These are phyloP conservation scores for Prillingera fragicola DNA, from an alignment of 1,284 basidiomycete genomes.

Conservation along the genomic window DNA sequence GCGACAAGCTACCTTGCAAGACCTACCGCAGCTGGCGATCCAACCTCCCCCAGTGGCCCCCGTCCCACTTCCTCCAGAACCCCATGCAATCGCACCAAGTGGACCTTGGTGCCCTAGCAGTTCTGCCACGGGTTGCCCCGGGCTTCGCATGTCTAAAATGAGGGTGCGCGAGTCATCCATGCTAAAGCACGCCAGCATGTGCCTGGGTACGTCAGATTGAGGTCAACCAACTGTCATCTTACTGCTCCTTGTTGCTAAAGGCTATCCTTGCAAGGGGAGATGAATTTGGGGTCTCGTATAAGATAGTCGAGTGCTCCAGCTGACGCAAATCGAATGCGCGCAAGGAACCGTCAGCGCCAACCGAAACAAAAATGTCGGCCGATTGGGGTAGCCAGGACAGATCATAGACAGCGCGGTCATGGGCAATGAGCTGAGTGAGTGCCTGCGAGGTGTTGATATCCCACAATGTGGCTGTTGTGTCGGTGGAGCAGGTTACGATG, in stretches of 20 bases:
- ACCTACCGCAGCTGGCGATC: conserved; percentile 73
- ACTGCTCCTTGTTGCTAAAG: conserved; percentile 53
- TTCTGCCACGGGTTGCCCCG: conserved; percentile 87
- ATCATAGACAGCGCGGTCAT: conserved; percentile 82
- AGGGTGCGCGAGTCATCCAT: conserved; percentile 78
- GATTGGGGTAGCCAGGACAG: conserved; percentile 94
- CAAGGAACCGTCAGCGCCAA: conserved; percentile 93
- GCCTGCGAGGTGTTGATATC: conserved; percentile 94
- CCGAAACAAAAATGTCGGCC: conserved; percentile 95
- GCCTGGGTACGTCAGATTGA: conserved; percentile 20
- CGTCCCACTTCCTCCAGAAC: conserved; percentile 49
- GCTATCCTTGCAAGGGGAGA: conserved; percentile 76
- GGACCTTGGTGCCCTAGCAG: conserved; percentile 64
- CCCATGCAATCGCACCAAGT: conserved; percentile 83
- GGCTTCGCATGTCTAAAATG: conserved; percentile 88
- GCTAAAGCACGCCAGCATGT: conserved; percentile 47
- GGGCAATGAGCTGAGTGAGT: conserved; percentile 94
- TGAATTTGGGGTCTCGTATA: conserved; percentile 78
- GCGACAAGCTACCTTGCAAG: neutral
- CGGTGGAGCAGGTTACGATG: conserved; percentile 92
- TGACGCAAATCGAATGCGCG: conserved; percentile 94
- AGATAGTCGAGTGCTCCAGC: conserved; percentile 95
- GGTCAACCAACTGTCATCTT: neutral
- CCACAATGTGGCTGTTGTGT: conserved; percentile 94
- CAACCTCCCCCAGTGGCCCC: conserved; percentile 62